Conservation (phyloP, 495 filamentous ascomycete species). For the Aspergillus biplanus region DNA sequence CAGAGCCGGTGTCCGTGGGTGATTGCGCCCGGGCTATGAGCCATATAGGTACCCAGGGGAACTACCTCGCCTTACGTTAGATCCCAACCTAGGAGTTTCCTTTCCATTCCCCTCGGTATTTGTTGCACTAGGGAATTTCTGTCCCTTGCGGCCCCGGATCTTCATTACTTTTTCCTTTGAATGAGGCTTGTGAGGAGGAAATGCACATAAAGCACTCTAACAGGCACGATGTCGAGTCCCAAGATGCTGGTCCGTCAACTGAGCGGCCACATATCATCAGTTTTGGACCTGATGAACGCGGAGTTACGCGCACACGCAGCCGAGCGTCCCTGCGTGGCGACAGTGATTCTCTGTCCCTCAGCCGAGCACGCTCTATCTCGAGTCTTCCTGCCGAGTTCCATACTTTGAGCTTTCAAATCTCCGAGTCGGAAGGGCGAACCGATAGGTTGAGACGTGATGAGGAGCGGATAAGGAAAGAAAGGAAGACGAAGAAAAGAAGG, state of each 20-base stretch:
- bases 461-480: constrained; percentile 29
- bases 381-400: constrained; percentile 50
- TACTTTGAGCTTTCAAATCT: constrained; percentile 50
- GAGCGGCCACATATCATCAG: not conserved
- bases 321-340: constrained; percentile 29
- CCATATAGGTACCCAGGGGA: no score
- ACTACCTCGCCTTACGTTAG: no score
- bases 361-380: constrained; percentile 8
- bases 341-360: constrained; percentile 20
- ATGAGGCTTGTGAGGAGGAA: no score
- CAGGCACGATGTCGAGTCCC: not conserved
- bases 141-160: no score
- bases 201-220: no score
- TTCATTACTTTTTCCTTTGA: no score
- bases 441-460: not conserved
- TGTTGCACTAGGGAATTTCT: no score
- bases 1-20: no score
- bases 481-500: constrained; percentile 27
- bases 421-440: constrained; percentile 41
- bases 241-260: not conserved
- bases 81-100: no score
- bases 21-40: no score
- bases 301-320: not conserved
- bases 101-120: no score
- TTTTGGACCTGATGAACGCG: constrained; percentile 4